Evolutionary conservation across 176 grass and related monocot species (phyloP), one percentile per base, ranked within the genome.

Genomic region (Aechmea fasciata): DNA sequence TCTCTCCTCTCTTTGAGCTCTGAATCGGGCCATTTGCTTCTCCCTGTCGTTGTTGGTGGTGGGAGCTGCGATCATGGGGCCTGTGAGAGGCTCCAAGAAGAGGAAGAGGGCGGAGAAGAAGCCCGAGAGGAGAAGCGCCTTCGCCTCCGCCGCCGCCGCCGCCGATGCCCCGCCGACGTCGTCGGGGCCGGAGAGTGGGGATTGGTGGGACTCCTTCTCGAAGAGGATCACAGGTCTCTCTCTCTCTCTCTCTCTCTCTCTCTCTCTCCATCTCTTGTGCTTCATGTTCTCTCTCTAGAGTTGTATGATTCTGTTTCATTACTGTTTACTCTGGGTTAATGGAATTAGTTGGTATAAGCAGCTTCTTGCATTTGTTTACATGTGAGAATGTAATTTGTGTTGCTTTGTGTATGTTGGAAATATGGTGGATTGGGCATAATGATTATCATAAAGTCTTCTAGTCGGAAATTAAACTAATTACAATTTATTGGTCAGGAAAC

Each of bases 81-180:
- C 68, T 25, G 18, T 52, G 11, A 69, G 67, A 69, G 67, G 67
- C 18, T 69, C 15, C 15, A 52, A 51, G 49, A 70, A 53, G 68
- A 52, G 68, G 68, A 70, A 70, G 68, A 70, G 68, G 49, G 68
- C 68, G 2, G 68, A 70, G 20, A 70, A 52, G 68, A 70, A 61
- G 55, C 17, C 55, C 55, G 55, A 61, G 55, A 61, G 55, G 55
- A 61, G 22, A 41, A 41, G 33, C 33, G 33, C 33, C 4, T 41
- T 41, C 33, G 33, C 33, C 13, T 25, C 33, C 50, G 18, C 22
- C 49, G 68, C 33, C 50, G 18, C 22, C 49, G 68, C 49, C 0
- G 64, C 64, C 13, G 64, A 23, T 23, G 28, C 64, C 23, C 18
- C 48, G 49, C 28, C 68, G 49, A 52, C 29, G 48, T 48, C 50